Evolutionary conservation across 768 basidiomycete genomes (phyloP).

Genomic region (Boletus sp.): DNA sequence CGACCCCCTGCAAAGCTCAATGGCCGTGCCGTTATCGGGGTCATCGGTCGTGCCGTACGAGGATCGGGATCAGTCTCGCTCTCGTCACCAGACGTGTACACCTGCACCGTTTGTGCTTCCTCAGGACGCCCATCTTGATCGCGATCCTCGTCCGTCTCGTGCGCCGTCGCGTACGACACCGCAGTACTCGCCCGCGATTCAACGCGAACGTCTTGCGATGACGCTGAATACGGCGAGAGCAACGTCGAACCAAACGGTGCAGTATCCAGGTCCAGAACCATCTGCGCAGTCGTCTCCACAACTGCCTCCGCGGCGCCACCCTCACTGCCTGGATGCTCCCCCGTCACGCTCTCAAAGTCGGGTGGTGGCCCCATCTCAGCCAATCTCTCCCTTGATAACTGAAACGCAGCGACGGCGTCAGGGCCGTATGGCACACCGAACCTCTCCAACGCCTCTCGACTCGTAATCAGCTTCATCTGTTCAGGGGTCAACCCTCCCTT

Average conservation of each 20-base stretch:
- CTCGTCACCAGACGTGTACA: neutral
- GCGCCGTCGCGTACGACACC: conserved; percentile 14
- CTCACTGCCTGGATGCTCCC: neutral
- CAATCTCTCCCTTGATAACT: conserved; percentile 44
- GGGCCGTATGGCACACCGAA: conserved; percentile 78
- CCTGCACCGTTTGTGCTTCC: neutral
- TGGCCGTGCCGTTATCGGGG: conserved; percentile 21
- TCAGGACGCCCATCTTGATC: neutral
- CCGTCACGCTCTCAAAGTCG: conserved; percentile 43
- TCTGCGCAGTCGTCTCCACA: neutral
- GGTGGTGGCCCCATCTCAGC: conserved; percentile 42
- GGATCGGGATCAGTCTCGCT: conserved; percentile 5
- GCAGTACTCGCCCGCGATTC: conserved; percentile 16
- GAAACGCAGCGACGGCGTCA: conserved; percentile 63
- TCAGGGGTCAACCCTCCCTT: conserved; percentile 45
- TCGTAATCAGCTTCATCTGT: conserved; percentile 66
- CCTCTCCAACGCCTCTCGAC: conserved; percentile 59
- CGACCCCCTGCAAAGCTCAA: neutral
- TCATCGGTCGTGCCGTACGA: conserved; percentile 15
- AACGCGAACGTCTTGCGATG: conserved; percentile 3
- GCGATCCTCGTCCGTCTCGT: neutral
- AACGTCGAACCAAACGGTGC: neutral
- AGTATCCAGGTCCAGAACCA: neutral
- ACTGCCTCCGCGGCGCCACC: neutral
- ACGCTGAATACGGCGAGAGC: neutral